Evolutionary conservation across 2,329 filamentous ascomycete genomes (phyloP), one percentile per base, ranked within the genome.

Genomic region (Talaromyces sp.): DNA sequence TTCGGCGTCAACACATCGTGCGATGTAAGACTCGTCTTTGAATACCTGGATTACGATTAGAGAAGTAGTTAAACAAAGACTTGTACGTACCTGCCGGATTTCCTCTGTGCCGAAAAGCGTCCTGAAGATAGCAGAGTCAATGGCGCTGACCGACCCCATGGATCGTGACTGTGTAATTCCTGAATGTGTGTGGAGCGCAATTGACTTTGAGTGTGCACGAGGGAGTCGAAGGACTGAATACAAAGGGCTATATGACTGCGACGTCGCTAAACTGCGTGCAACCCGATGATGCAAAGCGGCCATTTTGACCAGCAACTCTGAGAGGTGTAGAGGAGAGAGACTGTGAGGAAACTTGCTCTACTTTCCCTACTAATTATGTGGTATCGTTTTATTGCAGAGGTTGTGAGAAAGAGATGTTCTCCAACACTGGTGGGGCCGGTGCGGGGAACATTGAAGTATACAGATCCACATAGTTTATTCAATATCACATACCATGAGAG

Each of bases 61-160:
- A 21, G 2, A 31, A 27, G 12, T 21, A 8, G 6, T 0, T 4
- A 2, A 11, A 27, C n/a, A 35, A 38, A 29, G 10, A 17, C 24
- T 58, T 5, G 46, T 53, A n/a, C 51, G 32, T 24, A 68, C 65
- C 52, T 66, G 72, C 35, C 80, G 75, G 46, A 82, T 80, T 62
- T 81, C 80, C 4, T 81, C 75, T 1, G 79, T 82, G 10, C 81
- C 80, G 59, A 83, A 83, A 0, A 83, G 68, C 8, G 79, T 80
- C 3, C 79, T 75, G 64, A 82, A 83, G 19, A 83, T 75, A 9
- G 74, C 73, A 6, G 81, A 83, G 65, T 83, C 80, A 56, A 82
- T 77, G 6, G 65, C 63, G 55, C 63, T 64, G 58, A 70, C 66
- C 12, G 67, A 68, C 46, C 68, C 67, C 43, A 29, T 84, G 93